Base-by-base conservation (phyloP, 768 basidiomycete genomes). In the Tylopilus subfusipes region DNA sequence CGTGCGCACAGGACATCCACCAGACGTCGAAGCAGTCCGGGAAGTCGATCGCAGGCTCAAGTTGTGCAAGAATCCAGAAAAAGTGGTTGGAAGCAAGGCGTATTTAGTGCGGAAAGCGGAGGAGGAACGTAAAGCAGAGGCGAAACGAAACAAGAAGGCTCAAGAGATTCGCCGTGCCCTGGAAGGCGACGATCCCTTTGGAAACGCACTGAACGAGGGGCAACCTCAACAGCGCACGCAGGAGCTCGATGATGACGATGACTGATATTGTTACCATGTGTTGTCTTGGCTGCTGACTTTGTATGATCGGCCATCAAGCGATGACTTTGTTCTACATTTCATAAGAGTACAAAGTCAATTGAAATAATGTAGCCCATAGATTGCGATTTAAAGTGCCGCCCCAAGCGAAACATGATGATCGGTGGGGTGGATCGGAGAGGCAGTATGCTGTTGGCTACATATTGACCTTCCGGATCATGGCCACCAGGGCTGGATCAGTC, bases 11-110 rank as follows among this genome's bases (percentile, higher is more conserved):
- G 84, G 86, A 16, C 76, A 77, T 19, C 78, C 81, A 24, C 84
- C 93, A n/a, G 79, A 90, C 54, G 77, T 96, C 13, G 93, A 93
- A 55, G 76, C 80, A 29, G 93, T 98, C 14, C 87, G 90, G 14
- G 88, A 90, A 64, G 86, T 98, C 8, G 97, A 99, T 69, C 82
- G 87, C 65, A 78, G 93, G 42, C 75, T 99, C 43, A 86, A 83
- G 64, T 65, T 88, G 34, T 98, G 96, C 76, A 91, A 93, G 68
- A 98, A 99, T 64, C 97, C 97, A 5, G 94, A 96, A 71, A 97
- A 95, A 70, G 86, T 96, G 6, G 83, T 85, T 13, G 94, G 93
- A n/a, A 96, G 85, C 57, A 86, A 83, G 56, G 88, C 90, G 3
- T 93, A 88, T 68, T 68, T 85, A 24, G 81, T 82, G 21, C 85